These are phyloP conservation scores for Pichia phayaonensis DNA, from an alignment of 805 yeast species.

Conservation along the genomic window DNA sequence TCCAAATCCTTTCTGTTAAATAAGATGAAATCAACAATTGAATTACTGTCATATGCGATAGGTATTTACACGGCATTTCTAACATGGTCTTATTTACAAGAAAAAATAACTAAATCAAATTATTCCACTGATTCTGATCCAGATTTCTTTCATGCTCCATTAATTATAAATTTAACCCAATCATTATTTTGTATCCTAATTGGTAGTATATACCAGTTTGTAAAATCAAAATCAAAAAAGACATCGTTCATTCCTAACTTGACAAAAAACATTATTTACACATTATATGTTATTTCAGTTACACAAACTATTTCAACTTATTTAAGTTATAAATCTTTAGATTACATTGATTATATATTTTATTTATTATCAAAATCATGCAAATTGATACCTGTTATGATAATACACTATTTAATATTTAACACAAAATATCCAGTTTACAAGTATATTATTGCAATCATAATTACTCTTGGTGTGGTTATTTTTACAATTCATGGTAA, in stretches of 20 bases:
- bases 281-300: slow-evolving; percentile 45
- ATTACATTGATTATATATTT: slow-evolving; percentile 80
- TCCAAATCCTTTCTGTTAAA: not conserved
- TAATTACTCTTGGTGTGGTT: slow-evolving; percentile 80
- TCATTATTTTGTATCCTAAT: slow-evolving; percentile 62
- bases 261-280: slow-evolving; percentile 21
- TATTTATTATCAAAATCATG: slow-evolving; percentile 86
- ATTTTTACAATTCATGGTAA: slow-evolving; percentile 53
- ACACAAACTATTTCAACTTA: slow-evolving; percentile 82
- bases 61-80: slow-evolving; percentile 86
- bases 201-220: slow-evolving; percentile 52
- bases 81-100: slow-evolving; percentile 90
- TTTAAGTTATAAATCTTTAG: slow-evolving; percentile 67
- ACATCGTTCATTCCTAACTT: slow-evolving; percentile 28
- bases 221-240: slow-evolving; percentile 19
- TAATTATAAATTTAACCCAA: slow-evolving; percentile 70
- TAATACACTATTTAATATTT: slow-evolving; percentile 68
- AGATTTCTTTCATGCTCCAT: slow-evolving; percentile 57
- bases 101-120: slow-evolving; percentile 69
- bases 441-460: slow-evolving; percentile 69
- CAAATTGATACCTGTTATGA: slow-evolving; percentile 89
- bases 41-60: slow-evolving; percentile 28
- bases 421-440: slow-evolving; percentile 61
- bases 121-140: slow-evolving; percentile 38
- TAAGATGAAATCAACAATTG: not conserved